phyloP scores from a whole-genome alignment of 1,284 basidiomycete species.

The Ceratobasidium sp. region DNA sequence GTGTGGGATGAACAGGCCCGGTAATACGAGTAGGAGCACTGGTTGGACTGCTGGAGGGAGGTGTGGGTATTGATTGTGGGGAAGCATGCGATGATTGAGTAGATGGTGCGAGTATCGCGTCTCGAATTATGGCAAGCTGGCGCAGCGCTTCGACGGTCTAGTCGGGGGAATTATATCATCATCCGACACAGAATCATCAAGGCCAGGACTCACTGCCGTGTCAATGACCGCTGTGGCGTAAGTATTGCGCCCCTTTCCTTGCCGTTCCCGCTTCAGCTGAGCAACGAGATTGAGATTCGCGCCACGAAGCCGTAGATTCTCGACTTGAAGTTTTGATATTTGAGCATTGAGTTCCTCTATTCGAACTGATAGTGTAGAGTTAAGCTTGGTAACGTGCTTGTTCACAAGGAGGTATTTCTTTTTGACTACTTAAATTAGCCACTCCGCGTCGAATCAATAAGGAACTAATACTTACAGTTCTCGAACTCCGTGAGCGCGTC shows the following conservation, averaged over 20 bases:
- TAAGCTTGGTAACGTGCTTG: constrained; percentile 90
- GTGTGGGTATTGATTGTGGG: constrained; percentile 37
- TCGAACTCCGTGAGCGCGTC: constrained; percentile 85
- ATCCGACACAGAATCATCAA: neutral
- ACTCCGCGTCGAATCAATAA: constrained; percentile 17
- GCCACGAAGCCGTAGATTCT: constrained; percentile 82
- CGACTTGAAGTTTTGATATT: constrained; percentile 79
- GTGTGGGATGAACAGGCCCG: constrained; percentile 32
- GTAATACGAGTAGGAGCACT: constrained; percentile 20
- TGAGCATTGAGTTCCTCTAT: constrained; percentile 86
- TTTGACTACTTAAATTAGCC: constrained; percentile 70
- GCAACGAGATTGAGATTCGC: constrained; percentile 79
- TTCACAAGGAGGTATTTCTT: constrained; percentile 89
- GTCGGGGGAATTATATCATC: neutral
- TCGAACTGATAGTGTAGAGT: constrained; percentile 82
- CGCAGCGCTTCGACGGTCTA: constrained; percentile 44
- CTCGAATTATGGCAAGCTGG: constrained; percentile 38
- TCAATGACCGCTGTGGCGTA: constrained; percentile 78
- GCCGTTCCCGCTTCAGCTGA: constrained; percentile 81
- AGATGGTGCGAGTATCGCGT: constrained; percentile 33
- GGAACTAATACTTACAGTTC: constrained; percentile 70
- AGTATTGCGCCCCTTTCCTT: constrained; percentile 65
- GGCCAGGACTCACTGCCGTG: constrained; percentile 68
- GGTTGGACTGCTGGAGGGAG: constrained; percentile 35
- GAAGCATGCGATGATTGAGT: neutral